Conservation (phyloP, 108 stramenopile species). For the Nitzschia palea region DNA sequence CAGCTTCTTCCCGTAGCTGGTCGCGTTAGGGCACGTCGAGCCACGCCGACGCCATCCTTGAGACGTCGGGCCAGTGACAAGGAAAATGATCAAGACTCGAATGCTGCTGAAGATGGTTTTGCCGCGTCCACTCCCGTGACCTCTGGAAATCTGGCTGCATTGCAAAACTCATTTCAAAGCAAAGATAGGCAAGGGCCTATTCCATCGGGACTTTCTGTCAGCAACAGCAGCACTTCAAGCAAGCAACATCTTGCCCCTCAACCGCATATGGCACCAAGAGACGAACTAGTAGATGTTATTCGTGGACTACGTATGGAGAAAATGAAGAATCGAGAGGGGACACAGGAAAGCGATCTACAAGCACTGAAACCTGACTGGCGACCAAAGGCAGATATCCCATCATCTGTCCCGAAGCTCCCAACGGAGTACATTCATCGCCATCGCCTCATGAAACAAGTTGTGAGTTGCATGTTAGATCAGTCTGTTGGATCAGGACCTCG, state of each 20-base stretch:
- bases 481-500: slow-evolving; percentile 40
- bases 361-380: slow-evolving; percentile 80
- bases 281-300: slow-evolving; percentile 84
- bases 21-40: slow-evolving; percentile 72
- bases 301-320: slow-evolving; percentile 75
- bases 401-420: slow-evolving; percentile 79
- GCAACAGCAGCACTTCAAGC: neutral
- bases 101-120: slow-evolving; percentile 77
- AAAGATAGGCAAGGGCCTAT: slow-evolving; percentile 12
- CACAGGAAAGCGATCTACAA: slow-evolving; percentile 39
- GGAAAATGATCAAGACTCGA: slow-evolving; percentile 12
- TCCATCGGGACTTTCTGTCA: slow-evolving; percentile 15
- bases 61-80: slow-evolving; percentile 29
- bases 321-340: slow-evolving; percentile 62
- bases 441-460: slow-evolving; percentile 87
- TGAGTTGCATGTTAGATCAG: slow-evolving; percentile 77
- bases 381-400: slow-evolving; percentile 84
- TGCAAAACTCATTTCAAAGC: slow-evolving; percentile 55
- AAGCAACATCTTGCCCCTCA: slow-evolving; percentile 11
- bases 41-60: slow-evolving; percentile 77
- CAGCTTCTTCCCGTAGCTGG: slow-evolving; percentile 77
- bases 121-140: slow-evolving; percentile 56
- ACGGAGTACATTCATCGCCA: slow-evolving; percentile 87
- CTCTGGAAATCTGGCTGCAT: slow-evolving; percentile 61
- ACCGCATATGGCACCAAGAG: slow-evolving; percentile 58